Conservation (phyloP, 495 filamentous ascomycete species). For the Cercophora sp. region DNA sequence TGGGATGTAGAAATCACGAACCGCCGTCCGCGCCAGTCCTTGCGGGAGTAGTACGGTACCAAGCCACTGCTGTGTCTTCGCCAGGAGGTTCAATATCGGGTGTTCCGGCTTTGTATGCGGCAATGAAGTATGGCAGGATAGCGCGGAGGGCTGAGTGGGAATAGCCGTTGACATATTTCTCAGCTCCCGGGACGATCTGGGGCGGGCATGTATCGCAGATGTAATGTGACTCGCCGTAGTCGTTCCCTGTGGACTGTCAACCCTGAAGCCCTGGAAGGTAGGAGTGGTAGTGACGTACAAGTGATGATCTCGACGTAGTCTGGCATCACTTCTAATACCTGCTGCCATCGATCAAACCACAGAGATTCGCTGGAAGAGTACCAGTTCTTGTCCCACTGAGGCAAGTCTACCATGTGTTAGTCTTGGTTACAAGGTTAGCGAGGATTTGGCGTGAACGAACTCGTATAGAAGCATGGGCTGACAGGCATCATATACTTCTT, state of each 20-base stretch:
- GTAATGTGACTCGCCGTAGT: slow-evolving; percentile 74
- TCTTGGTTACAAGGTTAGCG: neutral
- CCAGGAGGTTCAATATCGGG: slow-evolving; percentile 37
- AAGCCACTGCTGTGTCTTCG: slow-evolving; percentile 51
- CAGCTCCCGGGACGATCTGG: slow-evolving; percentile 49
- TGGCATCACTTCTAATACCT: slow-evolving; percentile 60
- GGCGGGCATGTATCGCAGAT: slow-evolving; percentile 54
- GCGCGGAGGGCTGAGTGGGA: slow-evolving; percentile 39
- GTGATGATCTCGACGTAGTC: slow-evolving; percentile 60
- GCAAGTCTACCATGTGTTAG: slow-evolving; percentile 46
- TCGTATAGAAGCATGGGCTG: slow-evolving; percentile 69
- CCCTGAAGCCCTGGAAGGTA: neutral
- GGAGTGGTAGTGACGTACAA: slow-evolving; percentile 16
- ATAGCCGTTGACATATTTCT: slow-evolving; percentile 44
- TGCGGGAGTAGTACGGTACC: slow-evolving; percentile 57
- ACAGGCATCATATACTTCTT: slow-evolving; percentile 80
- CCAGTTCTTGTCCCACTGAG: slow-evolving; percentile 70
- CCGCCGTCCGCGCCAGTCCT: slow-evolving; percentile 30
- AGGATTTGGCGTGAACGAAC: slow-evolving; percentile 22
- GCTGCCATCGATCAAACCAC: slow-evolving; percentile 72
- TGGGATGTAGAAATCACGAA: no score
- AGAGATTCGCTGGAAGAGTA: slow-evolving; percentile 65
- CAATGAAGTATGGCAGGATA: slow-evolving; percentile 61
- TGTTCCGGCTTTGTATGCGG: slow-evolving; percentile 56
- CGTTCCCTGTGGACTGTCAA: slow-evolving; percentile 58